These are phyloP conservation scores for Ephemerocybe angulata DNA, from an alignment of 768 basidiomycete species.

Conservation along the genomic window DNA sequence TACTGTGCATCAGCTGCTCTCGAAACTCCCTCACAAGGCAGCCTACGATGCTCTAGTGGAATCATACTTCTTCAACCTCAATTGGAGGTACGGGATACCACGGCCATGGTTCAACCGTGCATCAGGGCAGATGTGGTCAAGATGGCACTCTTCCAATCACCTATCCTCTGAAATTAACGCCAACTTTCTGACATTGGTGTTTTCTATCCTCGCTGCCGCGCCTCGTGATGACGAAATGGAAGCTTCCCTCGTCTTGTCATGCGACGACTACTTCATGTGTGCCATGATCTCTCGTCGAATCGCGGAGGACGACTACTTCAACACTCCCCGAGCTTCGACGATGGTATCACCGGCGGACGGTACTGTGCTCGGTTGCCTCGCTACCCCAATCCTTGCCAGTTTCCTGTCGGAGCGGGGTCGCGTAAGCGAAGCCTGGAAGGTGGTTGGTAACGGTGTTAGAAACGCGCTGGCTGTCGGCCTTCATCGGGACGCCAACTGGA, in stretches of 20 bases:
- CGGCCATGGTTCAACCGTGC: conserved; percentile 45
- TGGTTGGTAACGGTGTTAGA: conserved; percentile 38
- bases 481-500: conserved; percentile 42
- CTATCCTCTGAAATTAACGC: conserved; percentile 40
- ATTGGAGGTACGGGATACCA: conserved; percentile 51
- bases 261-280: conserved; percentile 36
- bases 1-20: conserved; percentile 30
- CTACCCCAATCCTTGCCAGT: conserved; percentile 40
- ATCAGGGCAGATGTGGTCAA: conserved; percentile 45
- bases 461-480: conserved; percentile 40
- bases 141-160: conserved; percentile 28
- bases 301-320: conserved; percentile 42
- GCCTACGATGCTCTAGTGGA: conserved; percentile 34
- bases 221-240: conserved; percentile 19
- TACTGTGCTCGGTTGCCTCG: conserved; percentile 43
- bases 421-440: conserved; percentile 48
- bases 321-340: conserved; percentile 29
- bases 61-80: conserved; percentile 42
- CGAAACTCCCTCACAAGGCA: conserved; percentile 28
- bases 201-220: conserved; percentile 43
- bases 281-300: conserved; percentile 44
- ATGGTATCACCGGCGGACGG: conserved; percentile 43
- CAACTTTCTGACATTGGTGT: conserved; percentile 50
- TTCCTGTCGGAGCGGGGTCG: conserved; percentile 46
- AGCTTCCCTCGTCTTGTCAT: conserved; percentile 1